Base-by-base conservation (phyloP, 192 early-diverging fungal species). In the Coemansia sp. region DNA sequence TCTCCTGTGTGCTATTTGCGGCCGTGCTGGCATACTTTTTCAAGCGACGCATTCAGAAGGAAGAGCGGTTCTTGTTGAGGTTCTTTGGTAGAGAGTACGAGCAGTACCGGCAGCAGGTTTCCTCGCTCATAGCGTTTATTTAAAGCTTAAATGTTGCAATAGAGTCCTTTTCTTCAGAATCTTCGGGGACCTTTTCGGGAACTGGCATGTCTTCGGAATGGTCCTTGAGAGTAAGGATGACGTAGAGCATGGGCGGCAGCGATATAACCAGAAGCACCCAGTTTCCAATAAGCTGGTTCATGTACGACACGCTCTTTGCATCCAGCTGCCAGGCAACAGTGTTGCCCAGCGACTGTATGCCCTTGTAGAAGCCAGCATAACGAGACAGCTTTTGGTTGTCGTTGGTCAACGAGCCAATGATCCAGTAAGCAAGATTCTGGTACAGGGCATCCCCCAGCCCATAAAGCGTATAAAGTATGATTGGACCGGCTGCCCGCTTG, bases 301-400 rank as follows among this genome's bases (percentile, higher is more conserved):
- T 58, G 47, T 67, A 82, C 14, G 79, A 38, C 20, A 72, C 67
- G 11, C 58, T 53, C 30, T 66, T 69, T 20, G 87, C 83, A 56
- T 86, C 87, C 49, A 88, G 66, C 53, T 87, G 83, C 82, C 87
- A 85, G 0, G 85, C 79, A 30, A 90, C 78, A 49, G 86, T 89
- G 51, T 68, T 81, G 14, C 82, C 87, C 49, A 84, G 79, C 52
- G 85, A 88, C 80, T 94, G 92, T 45, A 91, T 86, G 44, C 86
- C 88, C 83, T 94, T 94, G 86, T 94, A 94, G 80, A 88, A 92
- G 7, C 90, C 92, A 42, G 84, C 81, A 54, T 86, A 91, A 40
- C 87, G 82, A 15, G 89, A 81, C 40, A 85, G 69, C 53, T 79
- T 71, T 48, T 83, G 82, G 53, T 81, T 80, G 69, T 94, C 88